Base-by-base conservation (phyloP, 495 filamentous ascomycete genomes). In the Platismatia glauca region DNA sequence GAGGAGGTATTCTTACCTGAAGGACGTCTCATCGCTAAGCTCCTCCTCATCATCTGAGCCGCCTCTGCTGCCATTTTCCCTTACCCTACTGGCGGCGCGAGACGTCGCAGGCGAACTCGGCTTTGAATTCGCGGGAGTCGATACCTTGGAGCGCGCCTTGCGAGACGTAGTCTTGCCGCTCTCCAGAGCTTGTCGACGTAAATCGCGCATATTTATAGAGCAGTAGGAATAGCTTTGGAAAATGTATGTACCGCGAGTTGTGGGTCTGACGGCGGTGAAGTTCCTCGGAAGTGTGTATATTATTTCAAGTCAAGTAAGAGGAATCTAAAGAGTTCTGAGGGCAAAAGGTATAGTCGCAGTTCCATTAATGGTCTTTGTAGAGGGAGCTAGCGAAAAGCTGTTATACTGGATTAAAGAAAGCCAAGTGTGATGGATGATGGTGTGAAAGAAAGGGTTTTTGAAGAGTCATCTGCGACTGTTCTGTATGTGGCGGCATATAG, bases 131-230 rank as follows among this genome's bases (percentile, higher is more conserved):
- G 82, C 78, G 20, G 81, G 79, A 2, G 89, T 89, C 15, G 84
- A 83, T 55, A 84, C 81, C 56, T 83, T 81, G 18, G 88, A 89
- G 57, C 84, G 86, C 9, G 91, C 91, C 76, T 96, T 96, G 70
- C 87, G 85, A 41, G 94, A 97, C 57, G 94, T 80, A 41, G 93
- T 98, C 79, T 98, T 98, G 71, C 86, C 85, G 76, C 86, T 89
- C 78, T 92, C 89, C 31, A 89, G 80, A 39, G 89, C 90, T 72
- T 89, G 89, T 71, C 92, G 86, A 68, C 89, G 83, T 59, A 97
- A 82, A 69, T 90, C 86, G 71, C 80, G 86, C 89, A 90, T 91
- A 44, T 67, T 67, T 79, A 67, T 24, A 48, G 16, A 48, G 33
- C 22, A 34, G 18, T 31, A 27, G 48, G 18, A 53, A 35, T 11